Evolutionary conservation across 371 early-diverging fungal genomes (phyloP).

Genomic region (Nematocida homosporus): DNA sequence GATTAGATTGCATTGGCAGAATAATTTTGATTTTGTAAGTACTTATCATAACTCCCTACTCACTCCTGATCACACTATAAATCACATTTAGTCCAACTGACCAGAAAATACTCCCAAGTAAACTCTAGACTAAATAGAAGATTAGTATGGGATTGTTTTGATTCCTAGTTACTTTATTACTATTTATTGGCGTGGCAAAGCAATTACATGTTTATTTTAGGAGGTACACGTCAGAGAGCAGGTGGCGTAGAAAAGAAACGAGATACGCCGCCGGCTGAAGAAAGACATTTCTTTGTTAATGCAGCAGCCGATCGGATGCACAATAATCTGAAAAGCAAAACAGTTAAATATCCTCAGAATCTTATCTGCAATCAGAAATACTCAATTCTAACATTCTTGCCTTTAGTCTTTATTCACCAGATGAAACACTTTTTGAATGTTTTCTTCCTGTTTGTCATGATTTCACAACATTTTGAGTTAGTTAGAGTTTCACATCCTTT

Average conservation of each 20-base stretch:
- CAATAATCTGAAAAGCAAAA: constrained; percentile 36
- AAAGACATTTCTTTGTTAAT: constrained; percentile 53
- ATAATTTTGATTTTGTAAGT: too few relatives aligned
- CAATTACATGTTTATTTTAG: constrained; percentile 54
- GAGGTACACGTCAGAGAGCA: background rate
- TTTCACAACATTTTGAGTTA: constrained; percentile 80
- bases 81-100: too few relatives aligned
- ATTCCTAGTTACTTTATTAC: constrained; percentile 9
- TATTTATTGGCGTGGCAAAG: constrained; percentile 3
- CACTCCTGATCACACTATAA: too few relatives aligned
- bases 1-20: too few relatives aligned
- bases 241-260: background rate
- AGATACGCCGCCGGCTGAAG: constrained; percentile 10
- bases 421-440: constrained; percentile 80
- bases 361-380: constrained; percentile 90
- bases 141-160: too few relatives aligned
- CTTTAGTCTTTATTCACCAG: constrained; percentile 84
- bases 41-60: too few relatives aligned
- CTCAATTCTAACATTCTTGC: constrained; percentile 78
- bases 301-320: constrained; percentile 2
- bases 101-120: too few relatives aligned
- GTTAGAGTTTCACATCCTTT: constrained; percentile 76
- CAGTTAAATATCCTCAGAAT: constrained; percentile 71
- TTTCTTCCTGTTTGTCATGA: constrained; percentile 85
- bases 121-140: too few relatives aligned